phyloP scores from a whole-genome alignment of 192 early-diverging fungal genomes.

The Lobosporangium transversale region DNA sequence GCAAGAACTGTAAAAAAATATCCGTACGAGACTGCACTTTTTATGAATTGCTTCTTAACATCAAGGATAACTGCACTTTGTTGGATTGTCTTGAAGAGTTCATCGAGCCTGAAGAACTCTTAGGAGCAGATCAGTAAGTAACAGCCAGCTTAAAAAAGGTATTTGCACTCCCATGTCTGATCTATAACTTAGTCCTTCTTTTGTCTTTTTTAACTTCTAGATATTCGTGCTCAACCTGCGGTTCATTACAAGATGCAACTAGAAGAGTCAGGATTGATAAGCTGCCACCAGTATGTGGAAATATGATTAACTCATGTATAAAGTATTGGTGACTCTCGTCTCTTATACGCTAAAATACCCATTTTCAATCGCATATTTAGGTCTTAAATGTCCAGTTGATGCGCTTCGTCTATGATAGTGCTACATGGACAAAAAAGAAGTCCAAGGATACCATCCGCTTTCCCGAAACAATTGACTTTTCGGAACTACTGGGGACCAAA shows the following conservation, averaged over 20 bases:
- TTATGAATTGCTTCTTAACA: constrained; percentile 47
- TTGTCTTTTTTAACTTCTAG: background rate
- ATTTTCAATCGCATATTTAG: too few relatives aligned
- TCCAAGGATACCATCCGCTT: constrained; percentile 45
- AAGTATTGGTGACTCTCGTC: too few relatives aligned
- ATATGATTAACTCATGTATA: background rate
- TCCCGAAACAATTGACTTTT: constrained; percentile 41
- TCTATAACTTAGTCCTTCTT: background rate
- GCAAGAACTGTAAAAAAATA: constrained; percentile 41
- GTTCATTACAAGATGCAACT: constrained; percentile 47
- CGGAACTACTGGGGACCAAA: constrained; percentile 14
- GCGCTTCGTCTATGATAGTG: constrained; percentile 50
- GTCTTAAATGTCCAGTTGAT: constrained; percentile 53
- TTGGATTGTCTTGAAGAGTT: constrained; percentile 50
- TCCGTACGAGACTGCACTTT: constrained; percentile 30
- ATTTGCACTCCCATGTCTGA: background rate
- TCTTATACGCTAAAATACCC: too few relatives aligned
- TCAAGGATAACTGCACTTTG: constrained; percentile 43
- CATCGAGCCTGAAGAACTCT: constrained; percentile 36
- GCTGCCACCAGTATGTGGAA: constrained; percentile 31
- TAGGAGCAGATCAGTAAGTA: constrained; percentile 40
- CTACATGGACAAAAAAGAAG: constrained; percentile 50
- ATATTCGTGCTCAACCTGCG: constrained; percentile 34
- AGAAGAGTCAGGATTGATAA: constrained; percentile 32
- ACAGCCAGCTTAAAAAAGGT: background rate